A percentile compares a stretch with the other conserved stretches of the same genome.
Conservation (phyloP, 2,329 filamentous ascomycete species). For the Penicillium sp. region DNA sequence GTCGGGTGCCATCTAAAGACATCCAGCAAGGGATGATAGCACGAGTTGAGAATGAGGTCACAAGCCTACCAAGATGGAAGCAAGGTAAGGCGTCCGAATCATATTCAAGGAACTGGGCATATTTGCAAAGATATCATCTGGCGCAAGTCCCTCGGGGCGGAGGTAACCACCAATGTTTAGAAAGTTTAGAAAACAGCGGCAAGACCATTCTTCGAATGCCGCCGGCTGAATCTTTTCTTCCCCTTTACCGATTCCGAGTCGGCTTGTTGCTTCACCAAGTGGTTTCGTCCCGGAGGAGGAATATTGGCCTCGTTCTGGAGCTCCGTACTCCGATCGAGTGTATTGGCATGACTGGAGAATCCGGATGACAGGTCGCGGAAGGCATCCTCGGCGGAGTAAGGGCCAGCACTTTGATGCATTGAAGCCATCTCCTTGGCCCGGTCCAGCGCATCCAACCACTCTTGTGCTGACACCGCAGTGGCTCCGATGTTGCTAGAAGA, state of each 20-base stretch:
- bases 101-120: not conserved
- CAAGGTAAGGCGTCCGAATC: not conserved
- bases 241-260: constrained; percentile 63
- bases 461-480: constrained; percentile 74
- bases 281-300: constrained; percentile 52
- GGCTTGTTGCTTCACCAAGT: constrained; percentile 50
- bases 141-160: not conserved
- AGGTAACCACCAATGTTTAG: constrained; percentile 48
- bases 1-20: not conserved
- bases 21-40: not conserved
- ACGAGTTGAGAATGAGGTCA: not conserved
- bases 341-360: constrained; percentile 69
- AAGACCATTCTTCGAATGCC: constrained; percentile 92
- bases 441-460: constrained; percentile 91
- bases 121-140: not conserved
- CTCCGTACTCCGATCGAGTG: constrained; percentile 50
- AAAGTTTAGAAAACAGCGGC: constrained; percentile 83
- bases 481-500: constrained; percentile 67
- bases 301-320: constrained; percentile 41
- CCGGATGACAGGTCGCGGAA: constrained; percentile 73
- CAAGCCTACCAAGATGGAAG: not conserved
- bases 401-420: constrained; percentile 70
- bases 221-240: constrained; percentile 79
- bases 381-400: constrained; percentile 70
- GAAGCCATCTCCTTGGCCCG: constrained; percentile 83